Evolutionary conservation across 805 yeast genomes (phyloP), one percentile per base, ranked within the genome.

Genomic region (Naumovozyma dairenensis): DNA sequence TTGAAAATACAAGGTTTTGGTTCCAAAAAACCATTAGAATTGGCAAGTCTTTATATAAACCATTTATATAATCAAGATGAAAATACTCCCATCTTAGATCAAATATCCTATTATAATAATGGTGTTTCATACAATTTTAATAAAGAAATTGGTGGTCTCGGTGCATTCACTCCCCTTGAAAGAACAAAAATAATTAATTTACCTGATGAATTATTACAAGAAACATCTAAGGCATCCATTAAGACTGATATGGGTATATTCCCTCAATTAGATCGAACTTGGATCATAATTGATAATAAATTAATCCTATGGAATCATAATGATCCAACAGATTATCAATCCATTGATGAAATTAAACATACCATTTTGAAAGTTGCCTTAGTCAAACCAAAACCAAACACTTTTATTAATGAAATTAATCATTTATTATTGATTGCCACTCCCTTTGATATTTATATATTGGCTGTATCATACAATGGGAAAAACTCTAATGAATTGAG

Each of bases 231-330:
- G 31, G 69, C 82, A 5, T 77, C 80, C 48, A 69, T 75, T 34
- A 68, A 68, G 31, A 74, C 86, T 25, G 75, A 77, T 38, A 77
- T 83, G 75, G 98, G 98, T 10, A 60, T 86, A 17, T 77, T 92
- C 44, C 73, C 87, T 0, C 86, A 80, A 37, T 69, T 92, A 20
- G 72, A 74, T 40, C 73, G 94, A 38, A 75, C 87, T 10, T 92
- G 96, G 96, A 69, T 89, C 21, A 74, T 80, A 3, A 73, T 78
- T 21, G 96, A 85, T 50, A 79, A 80, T 53, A 80, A 80, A 47
- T 65, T 89, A 47, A 72, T 81, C 21, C 66, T 93, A 16, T 92
- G 97, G 97, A 80, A 86, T 55, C 75, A 79, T 51, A 49, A 60
- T 6, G 72, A 70, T 37, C 66, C 74, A 9, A 68, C 71, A 19